phyloP scores from a whole-genome alignment of 768 basidiomycete genomes.

The Daedaleopsis sinensis region DNA sequence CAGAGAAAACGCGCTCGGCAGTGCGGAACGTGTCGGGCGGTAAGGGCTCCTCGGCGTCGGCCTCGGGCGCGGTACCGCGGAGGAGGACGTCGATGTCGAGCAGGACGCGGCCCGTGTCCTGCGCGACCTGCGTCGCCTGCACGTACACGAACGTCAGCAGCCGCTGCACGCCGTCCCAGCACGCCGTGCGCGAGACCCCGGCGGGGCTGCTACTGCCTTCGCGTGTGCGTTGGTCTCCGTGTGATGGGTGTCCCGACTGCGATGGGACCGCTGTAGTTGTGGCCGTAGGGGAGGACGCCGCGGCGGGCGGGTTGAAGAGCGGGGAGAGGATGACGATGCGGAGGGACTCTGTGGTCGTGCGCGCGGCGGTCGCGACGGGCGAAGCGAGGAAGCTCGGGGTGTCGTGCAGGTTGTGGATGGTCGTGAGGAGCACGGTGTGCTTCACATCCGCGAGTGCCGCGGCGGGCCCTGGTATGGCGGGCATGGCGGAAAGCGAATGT shows the following conservation, averaged over 20 bases:
- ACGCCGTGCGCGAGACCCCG: conserved; percentile 42
- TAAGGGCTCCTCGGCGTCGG: conserved; percentile 42
- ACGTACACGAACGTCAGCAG: conserved; percentile 86
- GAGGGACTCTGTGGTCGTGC: conserved; percentile 51
- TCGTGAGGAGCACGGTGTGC: conserved; percentile 53
- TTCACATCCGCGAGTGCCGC: conserved; percentile 20
- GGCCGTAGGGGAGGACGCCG: not conserved
- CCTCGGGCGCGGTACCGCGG: conserved; percentile 50
- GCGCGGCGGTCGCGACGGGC: conserved; percentile 53
- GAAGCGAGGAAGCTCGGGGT: conserved; percentile 59
- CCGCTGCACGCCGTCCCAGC: conserved; percentile 72
- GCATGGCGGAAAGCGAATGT: not conserved
- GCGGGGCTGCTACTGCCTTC: not conserved
- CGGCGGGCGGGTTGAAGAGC: conserved; percentile 41
- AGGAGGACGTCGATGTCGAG: conserved; percentile 82
- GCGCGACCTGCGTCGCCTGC: conserved; percentile 77
- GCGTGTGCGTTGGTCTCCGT: too few relatives aligned
- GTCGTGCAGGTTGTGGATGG: conserved; percentile 47
- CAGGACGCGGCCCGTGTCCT: conserved; percentile 65
- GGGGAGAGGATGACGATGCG: conserved; percentile 67
- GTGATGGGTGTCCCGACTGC: not conserved
- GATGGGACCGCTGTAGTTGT: too few relatives aligned
- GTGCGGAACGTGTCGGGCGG: conserved; percentile 39
- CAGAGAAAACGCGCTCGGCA: conserved; percentile 35
- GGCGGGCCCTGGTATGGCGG: not conserved